Conservation (phyloP, 2,329 filamentous ascomycete genomes). For the Colletotrichum spaethianum region DNA sequence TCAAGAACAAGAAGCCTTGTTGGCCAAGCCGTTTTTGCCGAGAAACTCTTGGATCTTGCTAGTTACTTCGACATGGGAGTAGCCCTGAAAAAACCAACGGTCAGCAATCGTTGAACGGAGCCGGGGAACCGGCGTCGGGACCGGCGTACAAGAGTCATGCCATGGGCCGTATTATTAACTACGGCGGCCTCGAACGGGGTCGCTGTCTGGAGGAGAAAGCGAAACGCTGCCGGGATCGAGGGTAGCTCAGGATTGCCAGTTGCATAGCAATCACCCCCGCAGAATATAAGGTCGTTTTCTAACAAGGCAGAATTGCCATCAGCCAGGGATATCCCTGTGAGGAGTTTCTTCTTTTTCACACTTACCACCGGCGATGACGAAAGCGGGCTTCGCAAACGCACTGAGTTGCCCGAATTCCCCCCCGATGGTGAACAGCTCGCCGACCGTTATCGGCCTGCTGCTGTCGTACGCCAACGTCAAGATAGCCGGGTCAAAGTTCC, state of each 20-base stretch:
- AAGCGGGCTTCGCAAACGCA: slow-evolving; percentile 66
- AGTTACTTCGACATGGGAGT: slow-evolving; percentile 52
- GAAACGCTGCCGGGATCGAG: slow-evolving; percentile 61
- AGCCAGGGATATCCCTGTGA: no score
- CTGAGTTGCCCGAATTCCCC: slow-evolving; percentile 51
- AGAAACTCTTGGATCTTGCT: slow-evolving; percentile 56
- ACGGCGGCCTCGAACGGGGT: slow-evolving; percentile 66
- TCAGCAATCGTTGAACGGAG: neutral
- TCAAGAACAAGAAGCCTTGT: neutral
- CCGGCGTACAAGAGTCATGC: slow-evolving; percentile 59
- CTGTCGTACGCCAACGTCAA: slow-evolving; percentile 60
- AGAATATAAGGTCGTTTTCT: slow-evolving; percentile 69
- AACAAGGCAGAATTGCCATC: neutral
- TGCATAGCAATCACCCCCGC: slow-evolving; percentile 71
- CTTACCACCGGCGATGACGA: slow-evolving; percentile 71
- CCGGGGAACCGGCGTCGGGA: no score
- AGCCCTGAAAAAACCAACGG: slow-evolving; percentile 42
- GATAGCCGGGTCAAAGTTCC: slow-evolving; percentile 68
- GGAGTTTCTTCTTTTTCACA: neutral
- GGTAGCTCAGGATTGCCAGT: slow-evolving; percentile 55
- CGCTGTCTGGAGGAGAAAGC: slow-evolving; percentile 59
- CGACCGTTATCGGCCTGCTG: slow-evolving; percentile 69
- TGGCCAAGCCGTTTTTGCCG: slow-evolving; percentile 42
- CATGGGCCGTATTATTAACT: slow-evolving; percentile 67
- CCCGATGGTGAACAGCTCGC: slow-evolving; percentile 71